Evolutionary conservation across 1,284 basidiomycete species (phyloP), one percentile per base, ranked within the genome.

Genomic region (Anthracocystis walkeri): DNA sequence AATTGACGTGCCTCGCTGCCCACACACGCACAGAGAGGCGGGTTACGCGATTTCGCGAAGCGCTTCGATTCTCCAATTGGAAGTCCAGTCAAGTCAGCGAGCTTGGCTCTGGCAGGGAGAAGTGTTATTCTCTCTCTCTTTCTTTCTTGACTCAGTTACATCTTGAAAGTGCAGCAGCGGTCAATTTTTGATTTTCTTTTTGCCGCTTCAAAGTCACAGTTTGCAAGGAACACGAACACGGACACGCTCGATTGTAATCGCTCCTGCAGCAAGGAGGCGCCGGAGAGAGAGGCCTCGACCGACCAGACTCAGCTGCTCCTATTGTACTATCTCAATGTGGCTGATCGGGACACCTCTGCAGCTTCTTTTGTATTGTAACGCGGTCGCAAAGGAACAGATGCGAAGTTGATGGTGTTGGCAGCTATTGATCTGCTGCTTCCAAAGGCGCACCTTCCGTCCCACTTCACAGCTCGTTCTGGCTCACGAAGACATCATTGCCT

Each of bases 1-100:
- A 49, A 44, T 44, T n/a, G 54, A 56, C 54, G 54, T 45, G 54
- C 54, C 54, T 35, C 6, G 35, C 35, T 16, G 35, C 35, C 35
- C 35, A 38, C 35, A 38, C 35, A 38, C 10, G 31, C 31, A 33
- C 4, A 6, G 6, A 33, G 21, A 20, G 18, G 31, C n/a, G 53
- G 29, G 53, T 55, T 11, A 40, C 50, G 49, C 35, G 33, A 21
- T 25, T 56, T 46, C 50, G 49, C 35, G 33, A 21, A 8, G 45
- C 35, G 27, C 48, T 49, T 33, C 54, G 23, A 21, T 42, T 44
- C 20, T 33, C 27, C 41, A 55, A 55, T 29, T n/a, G 23, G 38
- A n/a, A 18, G 41, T 7, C 21, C 14, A 29, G 53, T 16, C 35
- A 38, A 38, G 35, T 23, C 42, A 44, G 42, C 42, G 12, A 14